These are phyloP conservation scores for Ophiostoma sp. DNA, from an alignment of 2,329 filamentous ascomycete species.

Conservation along the genomic window DNA sequence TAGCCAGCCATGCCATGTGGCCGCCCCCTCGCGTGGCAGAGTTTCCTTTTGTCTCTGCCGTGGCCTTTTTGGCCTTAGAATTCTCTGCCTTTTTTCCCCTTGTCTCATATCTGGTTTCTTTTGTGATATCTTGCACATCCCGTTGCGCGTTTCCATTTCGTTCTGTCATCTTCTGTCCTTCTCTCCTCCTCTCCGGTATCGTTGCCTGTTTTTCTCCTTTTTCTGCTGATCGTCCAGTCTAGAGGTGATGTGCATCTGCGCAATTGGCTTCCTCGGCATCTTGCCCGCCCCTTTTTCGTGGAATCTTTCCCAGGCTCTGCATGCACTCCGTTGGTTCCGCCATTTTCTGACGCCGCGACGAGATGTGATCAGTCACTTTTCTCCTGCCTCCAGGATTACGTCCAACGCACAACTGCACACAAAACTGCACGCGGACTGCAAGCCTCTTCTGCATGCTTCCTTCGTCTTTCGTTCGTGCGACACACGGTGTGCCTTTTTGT, in stretches of 20 bases:
- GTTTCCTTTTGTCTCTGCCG: neutral
- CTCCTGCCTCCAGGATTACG: no score
- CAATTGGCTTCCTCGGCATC: neutral
- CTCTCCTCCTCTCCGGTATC: neutral
- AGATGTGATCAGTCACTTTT: slow-evolving; percentile 10
- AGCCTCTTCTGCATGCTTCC: neutral
- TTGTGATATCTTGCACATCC: neutral
- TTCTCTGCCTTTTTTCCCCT: neutral
- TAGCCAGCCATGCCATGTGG: slow-evolving; percentile 1
- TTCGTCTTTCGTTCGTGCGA: neutral
- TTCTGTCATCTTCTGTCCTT: neutral
- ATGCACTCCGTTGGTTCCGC: neutral
- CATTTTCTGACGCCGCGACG: neutral
- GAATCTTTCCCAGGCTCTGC: neutral
- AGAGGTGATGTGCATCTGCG: neutral
- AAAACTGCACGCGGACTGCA: neutral
- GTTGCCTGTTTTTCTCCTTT: neutral
- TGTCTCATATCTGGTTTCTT: neutral
- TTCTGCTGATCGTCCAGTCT: neutral
- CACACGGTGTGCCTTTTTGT: neutral
- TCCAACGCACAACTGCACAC: neutral
- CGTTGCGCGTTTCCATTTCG: neutral
- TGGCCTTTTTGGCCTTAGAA: neutral
- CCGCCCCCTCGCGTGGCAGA: slow-evolving; percentile 9
- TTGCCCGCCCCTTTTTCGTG: neutral